A percentile compares a stretch with the other conserved stretches of the same genome.
Evolutionary conservation across 768 basidiomycete genomes (phyloP).

Genomic region (Boletus eberwhitei): DNA sequence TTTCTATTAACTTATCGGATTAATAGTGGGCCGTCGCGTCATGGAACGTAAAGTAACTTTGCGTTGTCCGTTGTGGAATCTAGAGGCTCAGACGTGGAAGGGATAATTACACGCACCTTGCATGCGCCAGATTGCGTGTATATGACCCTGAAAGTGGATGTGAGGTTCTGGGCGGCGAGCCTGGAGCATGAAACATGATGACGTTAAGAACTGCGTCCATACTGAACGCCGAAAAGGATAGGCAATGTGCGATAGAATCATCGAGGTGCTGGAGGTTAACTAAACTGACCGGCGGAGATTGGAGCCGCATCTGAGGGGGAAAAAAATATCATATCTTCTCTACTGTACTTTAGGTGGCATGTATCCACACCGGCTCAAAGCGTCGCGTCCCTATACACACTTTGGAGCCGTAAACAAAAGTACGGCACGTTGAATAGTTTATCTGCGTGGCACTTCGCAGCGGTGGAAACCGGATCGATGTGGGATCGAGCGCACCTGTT

Average conservation of each 20-base stretch:
- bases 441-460: not conserved
- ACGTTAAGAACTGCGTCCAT: not conserved
- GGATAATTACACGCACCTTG: not conserved
- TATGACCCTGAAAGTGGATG: not conserved
- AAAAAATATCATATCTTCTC: not conserved
- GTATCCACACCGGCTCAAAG: not conserved
- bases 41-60: not conserved
- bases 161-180: not conserved
- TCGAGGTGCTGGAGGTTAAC: not conserved
- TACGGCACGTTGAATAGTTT: not conserved
- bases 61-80: not conserved
- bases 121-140: not conserved
- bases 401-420: not conserved
- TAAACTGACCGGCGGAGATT: not conserved
- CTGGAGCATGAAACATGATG: not conserved
- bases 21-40: not conserved
- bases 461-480: not conserved
- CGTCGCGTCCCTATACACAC: not conserved
- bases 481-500: not conserved
- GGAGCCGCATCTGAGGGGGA: not conserved
- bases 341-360: not conserved
- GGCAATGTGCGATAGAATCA: not conserved
- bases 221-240: not conserved
- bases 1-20: conserved; percentile 15
- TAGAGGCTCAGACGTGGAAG: not conserved